These are phyloP conservation scores for Hypsizygus marmoreus DNA, from an alignment of 768 basidiomycete species.

Conservation along the genomic window DNA sequence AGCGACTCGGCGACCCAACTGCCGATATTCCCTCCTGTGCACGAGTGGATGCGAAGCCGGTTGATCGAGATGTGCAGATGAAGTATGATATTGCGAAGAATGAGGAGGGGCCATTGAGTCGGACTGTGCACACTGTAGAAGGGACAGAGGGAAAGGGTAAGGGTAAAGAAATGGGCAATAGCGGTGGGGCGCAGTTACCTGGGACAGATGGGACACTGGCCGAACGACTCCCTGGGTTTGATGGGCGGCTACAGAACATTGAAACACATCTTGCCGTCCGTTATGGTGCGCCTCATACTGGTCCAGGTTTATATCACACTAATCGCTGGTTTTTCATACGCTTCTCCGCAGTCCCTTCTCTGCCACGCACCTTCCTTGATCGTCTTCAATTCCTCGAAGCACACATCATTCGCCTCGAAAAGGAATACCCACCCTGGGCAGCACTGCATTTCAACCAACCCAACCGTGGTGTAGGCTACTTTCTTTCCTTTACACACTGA, in stretches of 20 bases:
- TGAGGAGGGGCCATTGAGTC: conserved; percentile 71
- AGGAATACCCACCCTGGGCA: conserved; percentile 86
- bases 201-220: conserved; percentile 36
- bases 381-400: conserved; percentile 76
- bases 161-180: conserved; percentile 11
- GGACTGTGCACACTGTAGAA: conserved; percentile 41
- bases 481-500: conserved; percentile 2
- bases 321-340: background rate
- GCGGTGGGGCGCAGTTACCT: conserved; percentile 1
- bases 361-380: conserved; percentile 62
- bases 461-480: conserved; percentile 62
- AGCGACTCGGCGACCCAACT: conserved; percentile 32
- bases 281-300: conserved; percentile 53
- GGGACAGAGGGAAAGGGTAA: conserved; percentile 16
- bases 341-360: conserved; percentile 59
- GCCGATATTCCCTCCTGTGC: conserved; percentile 58
- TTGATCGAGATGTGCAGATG: conserved; percentile 78
- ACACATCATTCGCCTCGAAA: conserved; percentile 74
- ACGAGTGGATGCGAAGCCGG: conserved; percentile 67
- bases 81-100: conserved; percentile 89
- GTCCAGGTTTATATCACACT: background rate
- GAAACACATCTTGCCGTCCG: conserved; percentile 74
- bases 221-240: conserved; percentile 56
- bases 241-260: conserved; percentile 64
- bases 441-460: conserved; percentile 89